phyloP scores from a whole-genome alignment of 2,329 filamentous ascomycete species.

The Diplodia sapinea region DNA sequence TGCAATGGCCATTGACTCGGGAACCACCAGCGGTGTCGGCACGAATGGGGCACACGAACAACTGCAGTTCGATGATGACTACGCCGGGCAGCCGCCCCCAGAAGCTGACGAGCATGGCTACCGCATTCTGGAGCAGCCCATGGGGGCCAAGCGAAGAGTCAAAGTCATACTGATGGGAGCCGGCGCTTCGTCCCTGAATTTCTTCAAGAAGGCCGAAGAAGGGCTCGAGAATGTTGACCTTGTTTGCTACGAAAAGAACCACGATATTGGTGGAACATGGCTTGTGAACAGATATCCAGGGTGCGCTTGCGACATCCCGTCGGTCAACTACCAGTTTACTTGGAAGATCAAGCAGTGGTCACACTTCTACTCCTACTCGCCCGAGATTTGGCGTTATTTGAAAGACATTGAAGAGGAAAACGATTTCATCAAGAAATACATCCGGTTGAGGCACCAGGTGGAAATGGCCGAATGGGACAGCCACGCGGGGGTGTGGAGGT shows the following conservation, averaged over 20 bases:
- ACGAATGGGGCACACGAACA: not conserved
- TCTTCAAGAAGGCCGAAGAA: conserved; percentile 56
- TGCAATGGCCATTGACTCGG: conserved; percentile 7
- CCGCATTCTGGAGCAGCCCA: conserved; percentile 51
- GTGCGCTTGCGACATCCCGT: conserved; percentile 54
- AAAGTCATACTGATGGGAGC: conserved; percentile 57
- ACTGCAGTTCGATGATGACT: not conserved
- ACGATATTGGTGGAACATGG: conserved; percentile 55
- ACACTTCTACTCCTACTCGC: conserved; percentile 53
- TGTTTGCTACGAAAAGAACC: conserved; percentile 57
- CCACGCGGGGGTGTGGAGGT: conserved; percentile 56
- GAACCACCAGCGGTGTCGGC: not conserved
- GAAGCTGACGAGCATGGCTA: conserved; percentile 51
- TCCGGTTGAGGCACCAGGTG: conserved; percentile 58
- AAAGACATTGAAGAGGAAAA: conserved; percentile 57
- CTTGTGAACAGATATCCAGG: conserved; percentile 52
- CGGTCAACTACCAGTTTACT: conserved; percentile 51
- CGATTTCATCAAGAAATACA: conserved; percentile 56
- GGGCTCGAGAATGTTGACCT: conserved; percentile 52
- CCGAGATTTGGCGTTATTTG: conserved; percentile 57
- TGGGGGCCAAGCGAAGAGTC: conserved; percentile 52
- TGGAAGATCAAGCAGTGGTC: conserved; percentile 56
- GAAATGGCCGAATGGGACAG: conserved; percentile 57
- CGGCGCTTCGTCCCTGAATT: conserved; percentile 54
- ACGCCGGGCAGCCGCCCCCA: conserved; percentile 37